Evolutionary conservation across 2,329 filamentous ascomycete species (phyloP).

Genomic region (Trichoderma asperellum): DNA sequence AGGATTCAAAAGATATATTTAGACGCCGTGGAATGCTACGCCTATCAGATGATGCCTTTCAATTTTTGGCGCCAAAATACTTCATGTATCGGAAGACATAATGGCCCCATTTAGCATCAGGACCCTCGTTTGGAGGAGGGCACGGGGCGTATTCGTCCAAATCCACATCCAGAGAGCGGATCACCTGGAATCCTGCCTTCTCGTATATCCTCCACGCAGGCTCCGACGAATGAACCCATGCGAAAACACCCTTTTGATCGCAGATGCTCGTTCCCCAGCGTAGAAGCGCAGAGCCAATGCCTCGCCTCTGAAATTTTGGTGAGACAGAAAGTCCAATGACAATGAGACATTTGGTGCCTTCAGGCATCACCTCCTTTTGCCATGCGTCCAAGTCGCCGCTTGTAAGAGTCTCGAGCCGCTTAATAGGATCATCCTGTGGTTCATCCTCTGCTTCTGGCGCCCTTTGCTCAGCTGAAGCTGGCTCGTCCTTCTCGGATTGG

Average conservation of each 20-base stretch:
- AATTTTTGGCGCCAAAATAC: slow-evolving; percentile 30
- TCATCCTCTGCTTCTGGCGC: slow-evolving; percentile 31
- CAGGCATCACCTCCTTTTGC: slow-evolving; percentile 40
- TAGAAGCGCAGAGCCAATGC: slow-evolving; percentile 41
- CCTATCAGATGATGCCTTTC: neutral
- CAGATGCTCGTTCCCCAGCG: slow-evolving; percentile 40
- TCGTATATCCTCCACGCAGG: slow-evolving; percentile 38
- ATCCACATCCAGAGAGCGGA: slow-evolving; percentile 38
- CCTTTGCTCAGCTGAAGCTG: neutral
- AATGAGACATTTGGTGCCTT: slow-evolving; percentile 40
- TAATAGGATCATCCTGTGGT: slow-evolving; percentile 35
- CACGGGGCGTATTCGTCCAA: slow-evolving; percentile 40
- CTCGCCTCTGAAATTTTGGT: slow-evolving; percentile 39
- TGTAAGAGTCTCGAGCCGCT: slow-evolving; percentile 39
- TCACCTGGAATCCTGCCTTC: slow-evolving; percentile 39
- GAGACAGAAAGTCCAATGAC: slow-evolving; percentile 40
- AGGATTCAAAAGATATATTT: neutral
- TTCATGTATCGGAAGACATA: slow-evolving; percentile 44
- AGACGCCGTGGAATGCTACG: slow-evolving; percentile 10
- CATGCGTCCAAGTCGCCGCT: slow-evolving; percentile 40
- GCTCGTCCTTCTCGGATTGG: neutral
- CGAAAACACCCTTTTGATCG: slow-evolving; percentile 38
- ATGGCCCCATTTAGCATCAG: slow-evolving; percentile 38
- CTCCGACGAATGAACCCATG: slow-evolving; percentile 45
- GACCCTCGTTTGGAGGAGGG: slow-evolving; percentile 35